These are phyloP conservation scores for Agastache rugosa DNA, from an alignment of 257 asterid species.

Conservation along the genomic window DNA sequence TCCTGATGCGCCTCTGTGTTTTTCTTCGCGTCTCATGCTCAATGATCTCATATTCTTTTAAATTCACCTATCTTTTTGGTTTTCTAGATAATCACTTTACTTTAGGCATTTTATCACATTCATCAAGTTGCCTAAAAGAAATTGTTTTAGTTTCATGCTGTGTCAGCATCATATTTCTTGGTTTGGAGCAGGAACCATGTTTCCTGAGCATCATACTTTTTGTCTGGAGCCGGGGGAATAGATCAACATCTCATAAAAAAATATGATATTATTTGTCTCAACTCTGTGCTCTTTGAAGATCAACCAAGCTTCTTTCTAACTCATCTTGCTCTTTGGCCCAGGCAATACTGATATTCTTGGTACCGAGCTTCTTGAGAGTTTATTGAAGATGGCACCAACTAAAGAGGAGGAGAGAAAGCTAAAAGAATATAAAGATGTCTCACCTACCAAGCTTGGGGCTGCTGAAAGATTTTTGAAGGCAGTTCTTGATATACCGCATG, in stretches of 20 bases:
- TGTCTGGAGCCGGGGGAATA: slow-evolving; percentile 6
- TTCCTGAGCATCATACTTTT: background rate
- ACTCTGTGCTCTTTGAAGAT: slow-evolving; percentile 7
- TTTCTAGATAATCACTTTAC: slow-evolving; percentile 2
- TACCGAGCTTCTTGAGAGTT: slow-evolving; percentile 91
- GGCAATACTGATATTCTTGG: slow-evolving; percentile 88
- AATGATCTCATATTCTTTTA: slow-evolving; percentile 12
- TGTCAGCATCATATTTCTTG: slow-evolving; percentile 5
- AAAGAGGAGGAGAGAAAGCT: slow-evolving; percentile 94
- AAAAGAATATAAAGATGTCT: slow-evolving; percentile 72
- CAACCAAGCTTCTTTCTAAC: slow-evolving; percentile 7
- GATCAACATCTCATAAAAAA: slow-evolving; percentile 3
- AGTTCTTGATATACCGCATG: slow-evolving; percentile 84
- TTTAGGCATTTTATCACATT: slow-evolving; percentile 8
- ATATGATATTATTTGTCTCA: background rate
- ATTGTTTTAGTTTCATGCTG: slow-evolving; percentile 18
- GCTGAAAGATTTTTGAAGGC: slow-evolving; percentile 94
- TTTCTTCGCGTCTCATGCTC: background rate
- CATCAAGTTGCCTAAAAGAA: background rate
- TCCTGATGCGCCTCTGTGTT: slow-evolving; percentile 8
- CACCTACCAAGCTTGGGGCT: slow-evolving; percentile 89
- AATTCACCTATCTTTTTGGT: background rate
- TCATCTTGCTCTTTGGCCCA: slow-evolving; percentile 45
- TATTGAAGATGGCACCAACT: slow-evolving; percentile 95
- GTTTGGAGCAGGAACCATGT: background rate